A percentile compares a stretch with the other conserved stretches of the same genome.
Conservation (phyloP, 441 rosid species). For the Omphalea diandra region DNA sequence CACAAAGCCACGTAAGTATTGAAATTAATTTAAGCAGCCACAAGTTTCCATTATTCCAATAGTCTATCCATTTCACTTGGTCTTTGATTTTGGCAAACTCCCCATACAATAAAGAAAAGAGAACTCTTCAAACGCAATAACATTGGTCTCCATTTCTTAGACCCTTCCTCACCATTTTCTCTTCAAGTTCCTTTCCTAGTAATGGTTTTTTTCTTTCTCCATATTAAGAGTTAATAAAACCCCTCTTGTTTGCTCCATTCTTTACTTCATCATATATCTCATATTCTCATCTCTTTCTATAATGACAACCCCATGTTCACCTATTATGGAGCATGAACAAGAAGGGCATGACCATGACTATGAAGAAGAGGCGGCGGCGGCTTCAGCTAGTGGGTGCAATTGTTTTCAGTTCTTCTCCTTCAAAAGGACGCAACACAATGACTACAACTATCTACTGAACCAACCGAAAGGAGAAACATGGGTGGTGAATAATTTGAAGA, state of each 20-base stretch:
- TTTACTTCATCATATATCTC: too few relatives aligned
- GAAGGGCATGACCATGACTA: constrained; percentile 30
- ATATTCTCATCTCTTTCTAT: neutral
- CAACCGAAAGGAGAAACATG: constrained; percentile 31
- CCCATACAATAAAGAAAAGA: neutral
- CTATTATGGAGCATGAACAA: constrained; percentile 26
- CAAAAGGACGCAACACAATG: constrained; percentile 20
- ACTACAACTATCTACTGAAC: constrained; percentile 14
- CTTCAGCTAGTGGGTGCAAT: constrained; percentile 26
- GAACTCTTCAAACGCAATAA: neutral
- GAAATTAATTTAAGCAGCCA: neutral
- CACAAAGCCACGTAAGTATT: neutral
- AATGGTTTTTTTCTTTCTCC: neutral
- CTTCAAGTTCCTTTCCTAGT: neutral
- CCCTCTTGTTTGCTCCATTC: neutral
- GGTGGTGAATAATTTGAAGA: constrained; percentile 39
- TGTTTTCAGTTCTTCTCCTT: constrained; percentile 36
- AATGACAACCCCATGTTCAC: constrained; percentile 27
- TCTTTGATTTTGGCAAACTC: neutral
- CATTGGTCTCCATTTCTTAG: neutral
- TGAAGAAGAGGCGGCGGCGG: constrained; percentile 14
- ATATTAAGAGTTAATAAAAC: neutral
- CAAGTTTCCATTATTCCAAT: neutral
- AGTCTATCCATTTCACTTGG: neutral
- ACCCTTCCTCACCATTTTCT: neutral